These are phyloP conservation scores for Limonium bicolor DNA, from an alignment of 148 eudicot species.

Conservation along the genomic window DNA sequence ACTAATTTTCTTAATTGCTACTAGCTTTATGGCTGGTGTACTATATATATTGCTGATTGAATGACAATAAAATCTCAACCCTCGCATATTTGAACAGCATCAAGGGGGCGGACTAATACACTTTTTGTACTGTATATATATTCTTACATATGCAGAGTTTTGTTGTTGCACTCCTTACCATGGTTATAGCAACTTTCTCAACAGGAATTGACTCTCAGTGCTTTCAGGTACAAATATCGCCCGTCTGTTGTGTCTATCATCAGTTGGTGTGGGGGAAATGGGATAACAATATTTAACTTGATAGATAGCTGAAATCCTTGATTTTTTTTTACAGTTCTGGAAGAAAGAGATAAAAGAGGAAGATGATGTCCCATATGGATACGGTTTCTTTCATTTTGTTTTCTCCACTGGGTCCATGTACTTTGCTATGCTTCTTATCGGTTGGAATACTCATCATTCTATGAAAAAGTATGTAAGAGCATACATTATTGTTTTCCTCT, in stretches of 20 bases:
- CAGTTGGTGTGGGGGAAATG: too few species aligned
- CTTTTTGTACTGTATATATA: too few species aligned
- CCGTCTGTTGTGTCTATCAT: too few species aligned
- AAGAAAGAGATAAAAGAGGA: conserved; percentile 32
- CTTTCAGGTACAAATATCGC: conserved; percentile 80
- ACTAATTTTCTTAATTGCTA: too few species aligned
- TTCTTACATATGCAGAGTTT: conserved; percentile 72
- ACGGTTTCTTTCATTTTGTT: conserved; percentile 83
- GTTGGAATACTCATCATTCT: conserved; percentile 75
- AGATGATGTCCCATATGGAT: conserved; percentile 70
- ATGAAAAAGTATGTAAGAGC: conserved; percentile 58
- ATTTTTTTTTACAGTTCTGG: conserved; percentile 36
- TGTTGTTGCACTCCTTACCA: conserved; percentile 54
- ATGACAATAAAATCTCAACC: too few species aligned
- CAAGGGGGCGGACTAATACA: too few species aligned
- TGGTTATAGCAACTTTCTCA: conserved; percentile 85
- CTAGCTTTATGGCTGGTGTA: too few species aligned
- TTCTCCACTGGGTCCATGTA: conserved; percentile 86
- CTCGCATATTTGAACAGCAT: too few species aligned
- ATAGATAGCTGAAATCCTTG: conserved; percentile 5
- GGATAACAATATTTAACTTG: too few species aligned
- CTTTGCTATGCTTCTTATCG: conserved; percentile 70
- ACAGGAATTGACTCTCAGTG: conserved; percentile 87
- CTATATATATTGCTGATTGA: too few species aligned
- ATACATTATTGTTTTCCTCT: too few species aligned